Evolutionary conservation across 768 basidiomycete species (phyloP).

Genomic region (Xanthoconium stramineum): DNA sequence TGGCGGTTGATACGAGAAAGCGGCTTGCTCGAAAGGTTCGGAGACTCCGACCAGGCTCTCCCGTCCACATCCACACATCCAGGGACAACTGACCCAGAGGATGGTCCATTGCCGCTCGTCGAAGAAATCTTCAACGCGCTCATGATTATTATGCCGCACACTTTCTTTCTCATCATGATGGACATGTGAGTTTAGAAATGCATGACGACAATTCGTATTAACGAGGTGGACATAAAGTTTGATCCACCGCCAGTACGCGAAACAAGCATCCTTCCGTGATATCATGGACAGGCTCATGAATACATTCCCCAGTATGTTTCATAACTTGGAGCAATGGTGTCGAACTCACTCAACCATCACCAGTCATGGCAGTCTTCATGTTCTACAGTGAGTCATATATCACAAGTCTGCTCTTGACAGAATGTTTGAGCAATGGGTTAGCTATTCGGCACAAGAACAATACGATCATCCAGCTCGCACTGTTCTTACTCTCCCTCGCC

Average conservation of each 20-base stretch:
- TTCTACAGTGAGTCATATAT: constrained; percentile 25
- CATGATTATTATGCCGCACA: constrained; percentile 68
- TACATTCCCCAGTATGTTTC: constrained; percentile 67
- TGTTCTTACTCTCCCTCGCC: constrained; percentile 57
- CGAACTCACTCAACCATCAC: neutral
- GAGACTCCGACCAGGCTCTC: constrained; percentile 9
- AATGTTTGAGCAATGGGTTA: constrained; percentile 7
- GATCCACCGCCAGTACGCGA: constrained; percentile 75
- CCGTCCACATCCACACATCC: neutral
- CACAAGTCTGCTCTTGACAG: neutral
- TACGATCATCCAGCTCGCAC: constrained; percentile 47
- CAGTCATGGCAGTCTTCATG: constrained; percentile 72
- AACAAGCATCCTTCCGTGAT: constrained; percentile 46
- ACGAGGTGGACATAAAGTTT: constrained; percentile 42
- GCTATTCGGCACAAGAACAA: constrained; percentile 64
- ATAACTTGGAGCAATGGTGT: neutral
- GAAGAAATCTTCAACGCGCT: constrained; percentile 71
- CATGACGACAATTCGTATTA: neutral
- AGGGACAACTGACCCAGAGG: constrained; percentile 5
- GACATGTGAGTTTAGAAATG: constrained; percentile 60
- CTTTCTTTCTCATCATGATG: constrained; percentile 75
- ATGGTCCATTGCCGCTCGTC: constrained; percentile 42
- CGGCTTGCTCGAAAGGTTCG: constrained; percentile 48
- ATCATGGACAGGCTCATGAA: constrained; percentile 57
- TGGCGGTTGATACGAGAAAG: constrained; percentile 71